Evolutionary conservation across 257 asterid genomes (phyloP).

Genomic region (Nicotiana undulata): DNA sequence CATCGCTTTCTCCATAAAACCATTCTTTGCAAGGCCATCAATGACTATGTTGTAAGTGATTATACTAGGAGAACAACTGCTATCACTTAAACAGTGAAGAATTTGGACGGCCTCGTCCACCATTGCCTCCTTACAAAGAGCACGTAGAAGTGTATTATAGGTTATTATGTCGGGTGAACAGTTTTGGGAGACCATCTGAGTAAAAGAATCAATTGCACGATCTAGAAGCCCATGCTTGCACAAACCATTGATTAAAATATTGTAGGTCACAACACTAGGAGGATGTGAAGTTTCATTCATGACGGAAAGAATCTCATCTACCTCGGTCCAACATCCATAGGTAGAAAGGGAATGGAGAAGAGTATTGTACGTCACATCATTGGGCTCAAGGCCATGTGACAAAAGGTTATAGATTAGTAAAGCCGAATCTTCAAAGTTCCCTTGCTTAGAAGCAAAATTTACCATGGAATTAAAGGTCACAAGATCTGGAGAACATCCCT

Average conservation of each 20-base stretch:
- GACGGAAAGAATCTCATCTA: constrained; percentile 47
- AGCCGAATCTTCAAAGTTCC: constrained; percentile 45
- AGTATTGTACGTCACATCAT: constrained; percentile 66
- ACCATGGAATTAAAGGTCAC: constrained; percentile 71
- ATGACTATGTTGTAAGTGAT: constrained; percentile 69
- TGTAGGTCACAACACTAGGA: constrained; percentile 61
- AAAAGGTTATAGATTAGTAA: constrained; percentile 42
- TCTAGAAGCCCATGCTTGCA: constrained; percentile 66
- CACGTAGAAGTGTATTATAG: constrained; percentile 68
- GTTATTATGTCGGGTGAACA: constrained; percentile 68
- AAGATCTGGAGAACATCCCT: constrained; percentile 87
- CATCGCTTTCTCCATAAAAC: constrained; percentile 61
- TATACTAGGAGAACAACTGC: constrained; percentile 49
- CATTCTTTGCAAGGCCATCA: constrained; percentile 72
- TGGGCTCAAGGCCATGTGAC: constrained; percentile 63
- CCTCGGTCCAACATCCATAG: constrained; percentile 51
- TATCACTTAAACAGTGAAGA: constrained; percentile 31
- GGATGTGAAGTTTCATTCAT: constrained; percentile 57
- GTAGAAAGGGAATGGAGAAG: constrained; percentile 67
- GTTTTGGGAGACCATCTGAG: constrained; percentile 44
- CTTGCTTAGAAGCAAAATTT: constrained; percentile 53
- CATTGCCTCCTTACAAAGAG: constrained; percentile 57
- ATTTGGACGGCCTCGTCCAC: constrained; percentile 55
- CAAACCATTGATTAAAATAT: constrained; percentile 63
- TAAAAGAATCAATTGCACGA: constrained; percentile 61